Conservation (phyloP, 2,329 filamentous ascomycete genomes). For the Clarireedia sp. region DNA sequence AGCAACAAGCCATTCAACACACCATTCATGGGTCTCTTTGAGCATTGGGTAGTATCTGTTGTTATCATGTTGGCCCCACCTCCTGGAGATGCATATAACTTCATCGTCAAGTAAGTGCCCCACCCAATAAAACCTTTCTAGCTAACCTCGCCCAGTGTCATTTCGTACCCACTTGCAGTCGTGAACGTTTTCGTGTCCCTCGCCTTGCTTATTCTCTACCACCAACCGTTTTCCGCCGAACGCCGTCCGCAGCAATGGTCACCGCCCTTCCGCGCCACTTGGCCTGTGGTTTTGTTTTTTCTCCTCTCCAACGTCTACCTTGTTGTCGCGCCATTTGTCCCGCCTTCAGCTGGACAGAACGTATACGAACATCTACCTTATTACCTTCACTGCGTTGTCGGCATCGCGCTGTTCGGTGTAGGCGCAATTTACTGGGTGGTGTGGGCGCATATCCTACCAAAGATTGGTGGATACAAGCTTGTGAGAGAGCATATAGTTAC, state of each 20-base stretch:
- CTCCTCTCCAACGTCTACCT: constrained; percentile 54
- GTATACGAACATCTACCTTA: constrained; percentile 48
- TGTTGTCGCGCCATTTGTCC: constrained; percentile 50
- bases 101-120: constrained; percentile 45
- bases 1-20: constrained; percentile 57
- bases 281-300: constrained; percentile 50
- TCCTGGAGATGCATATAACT: constrained; percentile 59
- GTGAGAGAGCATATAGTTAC: constrained; percentile 47
- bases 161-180: constrained; percentile 55
- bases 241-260: constrained; percentile 43
- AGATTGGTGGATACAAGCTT: constrained; percentile 46
- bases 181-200: constrained; percentile 47
- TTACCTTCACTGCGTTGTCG: constrained; percentile 50
- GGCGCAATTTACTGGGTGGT: constrained; percentile 49
- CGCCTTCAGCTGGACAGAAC: constrained; percentile 42
- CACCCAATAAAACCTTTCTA: background rate
- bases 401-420: constrained; percentile 44
- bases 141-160: constrained; percentile 38
- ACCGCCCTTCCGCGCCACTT: constrained; percentile 46
- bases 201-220: constrained; percentile 46
- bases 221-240: constrained; percentile 39
- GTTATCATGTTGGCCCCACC: constrained; percentile 61
- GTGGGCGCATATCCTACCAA: constrained; percentile 46
- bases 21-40: constrained; percentile 51
- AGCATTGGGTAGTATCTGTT: constrained; percentile 56